A percentile compares a stretch with the other conserved stretches of the same genome.
Evolutionary conservation across 176 grass and related monocot genomes (phyloP).

Genomic region (Leersia perrieri): DNA sequence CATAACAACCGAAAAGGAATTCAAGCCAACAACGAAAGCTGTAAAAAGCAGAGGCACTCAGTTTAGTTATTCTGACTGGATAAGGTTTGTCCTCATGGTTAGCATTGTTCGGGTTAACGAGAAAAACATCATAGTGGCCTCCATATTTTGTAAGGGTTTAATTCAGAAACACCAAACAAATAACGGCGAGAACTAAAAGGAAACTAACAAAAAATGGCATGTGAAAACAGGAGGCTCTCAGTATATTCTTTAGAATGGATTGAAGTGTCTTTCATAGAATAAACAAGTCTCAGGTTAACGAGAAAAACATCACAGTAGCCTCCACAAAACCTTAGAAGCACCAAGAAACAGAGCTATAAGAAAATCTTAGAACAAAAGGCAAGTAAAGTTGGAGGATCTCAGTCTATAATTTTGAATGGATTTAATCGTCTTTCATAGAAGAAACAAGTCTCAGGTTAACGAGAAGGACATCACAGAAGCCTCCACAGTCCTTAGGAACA

Average conservation of each 20-base stretch:
- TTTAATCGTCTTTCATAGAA: slow-evolving; percentile 33
- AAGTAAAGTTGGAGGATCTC: slow-evolving; percentile 21
- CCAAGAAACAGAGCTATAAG: neutral
- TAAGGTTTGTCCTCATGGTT: slow-evolving; percentile 33
- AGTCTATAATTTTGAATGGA: slow-evolving; percentile 42
- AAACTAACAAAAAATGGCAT: neutral
- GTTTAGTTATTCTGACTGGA: slow-evolving; percentile 36
- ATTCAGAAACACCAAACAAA: neutral
- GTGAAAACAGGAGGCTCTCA: slow-evolving; percentile 13
- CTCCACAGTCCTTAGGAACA: no score
- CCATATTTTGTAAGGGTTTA: neutral
- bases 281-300: slow-evolving; percentile 27
- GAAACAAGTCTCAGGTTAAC: slow-evolving; percentile 29
- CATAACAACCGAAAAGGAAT: neutral
- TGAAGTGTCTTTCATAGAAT: slow-evolving; percentile 36
- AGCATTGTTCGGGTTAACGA: slow-evolving; percentile 34
- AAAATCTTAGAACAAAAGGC: neutral
- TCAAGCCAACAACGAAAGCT: neutral
- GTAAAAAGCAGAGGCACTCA: neutral
- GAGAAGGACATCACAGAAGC: neutral
- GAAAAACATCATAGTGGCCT: slow-evolving; percentile 26
- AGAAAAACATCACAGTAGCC: slow-evolving; percentile 28
- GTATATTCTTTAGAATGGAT: slow-evolving; percentile 40
- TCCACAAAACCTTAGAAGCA: neutral
- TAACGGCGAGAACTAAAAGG: neutral